A percentile compares a stretch with the other conserved stretches of the same genome.
Evolutionary conservation across 2,329 filamentous ascomycete genomes (phyloP).

Genomic region (Neospermospora avenae): DNA sequence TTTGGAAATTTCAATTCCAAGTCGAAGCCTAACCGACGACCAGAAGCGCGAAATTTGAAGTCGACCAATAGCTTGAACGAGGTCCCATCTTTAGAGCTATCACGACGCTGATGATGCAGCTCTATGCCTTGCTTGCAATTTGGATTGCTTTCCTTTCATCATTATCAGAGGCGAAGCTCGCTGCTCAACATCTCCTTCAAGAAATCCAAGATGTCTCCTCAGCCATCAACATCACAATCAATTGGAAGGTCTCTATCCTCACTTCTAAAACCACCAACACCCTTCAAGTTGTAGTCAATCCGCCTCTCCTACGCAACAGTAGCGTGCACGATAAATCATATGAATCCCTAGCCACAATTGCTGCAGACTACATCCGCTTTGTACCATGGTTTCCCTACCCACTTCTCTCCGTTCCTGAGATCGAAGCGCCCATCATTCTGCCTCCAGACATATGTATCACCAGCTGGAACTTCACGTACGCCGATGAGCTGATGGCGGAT

Average conservation of each 20-base stretch:
- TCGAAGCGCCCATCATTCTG: constrained; percentile 5
- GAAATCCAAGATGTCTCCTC: background rate
- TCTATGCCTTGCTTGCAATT: background rate
- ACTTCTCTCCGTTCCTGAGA: constrained; percentile 5
- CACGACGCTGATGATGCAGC: background rate
- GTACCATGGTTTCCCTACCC: constrained; percentile 10
- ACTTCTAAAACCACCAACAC: constrained; percentile 10
- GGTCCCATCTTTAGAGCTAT: background rate
- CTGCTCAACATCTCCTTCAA: background rate
- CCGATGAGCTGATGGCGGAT: constrained; percentile 6
- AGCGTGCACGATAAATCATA: background rate
- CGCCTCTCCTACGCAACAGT: constrained; percentile 6
- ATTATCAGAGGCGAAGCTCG: background rate
- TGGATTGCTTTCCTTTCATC: background rate
- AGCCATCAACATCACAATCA: background rate
- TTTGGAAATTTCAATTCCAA: background rate
- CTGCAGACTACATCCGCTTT: constrained; percentile 9
- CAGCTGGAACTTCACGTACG: constrained; percentile 3
- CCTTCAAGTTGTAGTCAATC: constrained; percentile 10
- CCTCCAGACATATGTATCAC: constrained; percentile 1
- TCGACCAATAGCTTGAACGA: background rate
- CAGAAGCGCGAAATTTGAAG: background rate
- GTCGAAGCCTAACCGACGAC: background rate
- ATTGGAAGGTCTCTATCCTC: background rate
- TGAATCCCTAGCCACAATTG: background rate